phyloP scores from a whole-genome alignment of 2,329 filamentous ascomycete genomes.

The Salinomyces thailandicus region DNA sequence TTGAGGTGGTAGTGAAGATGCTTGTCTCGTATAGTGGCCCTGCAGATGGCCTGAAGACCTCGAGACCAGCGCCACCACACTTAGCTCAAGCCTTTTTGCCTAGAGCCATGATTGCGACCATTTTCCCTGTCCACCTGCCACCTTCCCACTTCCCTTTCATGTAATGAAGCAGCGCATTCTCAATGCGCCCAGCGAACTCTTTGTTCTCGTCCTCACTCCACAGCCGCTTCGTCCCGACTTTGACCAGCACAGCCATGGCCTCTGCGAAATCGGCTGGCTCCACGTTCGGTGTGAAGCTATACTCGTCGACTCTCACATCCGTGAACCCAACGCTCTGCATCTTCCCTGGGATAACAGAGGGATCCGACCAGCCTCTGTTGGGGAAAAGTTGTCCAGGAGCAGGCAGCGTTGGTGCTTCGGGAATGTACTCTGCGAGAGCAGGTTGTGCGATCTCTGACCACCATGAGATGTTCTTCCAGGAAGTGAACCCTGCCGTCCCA shows the following conservation, averaged over 20 bases:
- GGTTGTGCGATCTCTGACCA: conserved; percentile 9
- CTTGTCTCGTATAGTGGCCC: no score
- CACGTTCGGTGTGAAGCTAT: conserved; percentile 7
- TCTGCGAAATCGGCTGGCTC: conserved; percentile 9
- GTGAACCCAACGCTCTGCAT: conserved; percentile 8
- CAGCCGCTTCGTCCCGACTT: conserved; percentile 7
- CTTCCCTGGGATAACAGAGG: conserved; percentile 5
- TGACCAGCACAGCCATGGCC: conserved; percentile 7
- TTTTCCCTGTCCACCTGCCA: conserved; percentile 7
- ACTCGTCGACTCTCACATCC: conserved; percentile 9
- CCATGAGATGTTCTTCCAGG: conserved; percentile 23
- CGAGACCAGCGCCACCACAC: no score
- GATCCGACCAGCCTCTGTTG: conserved; percentile 7
- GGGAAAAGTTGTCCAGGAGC: conserved; percentile 7
- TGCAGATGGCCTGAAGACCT: not conserved
- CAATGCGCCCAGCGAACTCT: conserved; percentile 3
- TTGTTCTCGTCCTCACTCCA: conserved; percentile 6
- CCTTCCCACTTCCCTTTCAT: conserved; percentile 5
- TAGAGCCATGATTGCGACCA: conserved; percentile 10
- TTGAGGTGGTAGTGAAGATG: no score
- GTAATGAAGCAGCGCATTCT: conserved; percentile 7
- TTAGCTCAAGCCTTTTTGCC: conserved; percentile 5
- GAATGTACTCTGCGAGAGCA: conserved; percentile 7
- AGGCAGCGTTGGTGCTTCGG: conserved; percentile 9
- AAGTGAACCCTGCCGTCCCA: conserved; percentile 26